Conservation (phyloP, 75 land plant genomes). For the Selaginella tamariscina region DNA sequence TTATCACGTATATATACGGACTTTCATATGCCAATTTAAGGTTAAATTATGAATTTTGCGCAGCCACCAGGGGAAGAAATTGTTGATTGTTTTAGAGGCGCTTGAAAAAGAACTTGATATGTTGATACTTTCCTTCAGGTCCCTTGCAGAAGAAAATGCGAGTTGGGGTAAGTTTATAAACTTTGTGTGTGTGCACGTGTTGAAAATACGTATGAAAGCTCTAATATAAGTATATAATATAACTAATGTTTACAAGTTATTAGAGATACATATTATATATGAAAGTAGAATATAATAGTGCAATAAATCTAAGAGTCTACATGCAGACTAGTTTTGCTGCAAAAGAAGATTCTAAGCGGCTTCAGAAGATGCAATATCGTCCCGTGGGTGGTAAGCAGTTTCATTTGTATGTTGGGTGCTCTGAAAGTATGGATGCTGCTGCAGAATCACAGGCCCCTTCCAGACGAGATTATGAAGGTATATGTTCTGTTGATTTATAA, state of each 20-base stretch:
- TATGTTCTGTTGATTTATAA: neutral
- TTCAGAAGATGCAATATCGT: too few species aligned
- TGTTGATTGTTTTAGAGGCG: constrained; percentile 49
- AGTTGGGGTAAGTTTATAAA: constrained; percentile 29
- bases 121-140: constrained; percentile 67
- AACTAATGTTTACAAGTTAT: too few species aligned
- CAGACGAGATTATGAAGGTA: constrained; percentile 91
- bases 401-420: constrained; percentile 91
- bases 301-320: too few species aligned
- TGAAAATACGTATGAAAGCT: neutral
- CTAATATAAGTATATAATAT: too few species aligned
- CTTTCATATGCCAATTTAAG: too few species aligned
- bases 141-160: constrained; percentile 53
- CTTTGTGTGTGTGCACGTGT: neutral
- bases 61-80: constrained; percentile 45
- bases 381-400: constrained; percentile 85
- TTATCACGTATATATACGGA: too few species aligned
- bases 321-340: too few species aligned
- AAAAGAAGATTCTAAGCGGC: too few species aligned
- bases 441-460: constrained; percentile 69
- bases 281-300: too few species aligned
- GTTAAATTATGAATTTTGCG: too few species aligned
- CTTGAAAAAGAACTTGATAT: constrained; percentile 84
- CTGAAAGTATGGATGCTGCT: constrained; percentile 53
- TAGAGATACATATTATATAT: too few species aligned